Conservation (phyloP, 306 rosid genomes). For the Purshia tridentata region DNA sequence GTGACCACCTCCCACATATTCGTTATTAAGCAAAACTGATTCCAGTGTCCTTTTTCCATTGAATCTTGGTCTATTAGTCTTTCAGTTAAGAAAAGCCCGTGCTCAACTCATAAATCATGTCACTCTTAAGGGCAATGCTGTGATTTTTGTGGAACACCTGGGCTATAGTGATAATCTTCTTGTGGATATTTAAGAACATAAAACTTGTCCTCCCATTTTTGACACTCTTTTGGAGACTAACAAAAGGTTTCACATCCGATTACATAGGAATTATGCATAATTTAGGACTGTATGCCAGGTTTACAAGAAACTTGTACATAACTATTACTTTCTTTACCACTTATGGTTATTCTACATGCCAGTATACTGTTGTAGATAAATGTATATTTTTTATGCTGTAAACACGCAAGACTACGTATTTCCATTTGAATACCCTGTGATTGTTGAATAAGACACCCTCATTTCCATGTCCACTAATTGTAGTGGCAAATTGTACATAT, state of each 20-base stretch:
- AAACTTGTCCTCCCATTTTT: not conserved
- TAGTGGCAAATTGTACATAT: not conserved
- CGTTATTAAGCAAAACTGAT: not conserved
- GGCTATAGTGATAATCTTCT: not conserved
- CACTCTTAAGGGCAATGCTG: not conserved
- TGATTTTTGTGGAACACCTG: not conserved
- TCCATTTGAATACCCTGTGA: not conserved
- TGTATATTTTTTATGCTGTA: not conserved
- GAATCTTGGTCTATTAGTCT: not conserved
- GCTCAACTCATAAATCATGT: not conserved
- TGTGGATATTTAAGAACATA: not conserved
- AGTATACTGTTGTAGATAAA: not conserved
- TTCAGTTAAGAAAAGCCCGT: not conserved
- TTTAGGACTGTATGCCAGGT: not conserved
- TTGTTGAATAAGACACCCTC: not conserved
- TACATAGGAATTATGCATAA: not conserved
- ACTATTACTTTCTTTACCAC: not conserved
- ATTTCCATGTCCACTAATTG: not conserved
- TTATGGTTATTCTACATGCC: not conserved
- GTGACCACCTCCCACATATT: not conserved
- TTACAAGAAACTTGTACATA: not conserved
- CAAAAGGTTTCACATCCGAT: not conserved
- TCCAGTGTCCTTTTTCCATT: not conserved
- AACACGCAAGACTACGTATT: not conserved
- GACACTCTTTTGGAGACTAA: not conserved